Evolutionary conservation across 148 eudicot species (phyloP), one percentile per base, ranked within the genome.

Genomic region (Tetragonia tetragonoides): DNA sequence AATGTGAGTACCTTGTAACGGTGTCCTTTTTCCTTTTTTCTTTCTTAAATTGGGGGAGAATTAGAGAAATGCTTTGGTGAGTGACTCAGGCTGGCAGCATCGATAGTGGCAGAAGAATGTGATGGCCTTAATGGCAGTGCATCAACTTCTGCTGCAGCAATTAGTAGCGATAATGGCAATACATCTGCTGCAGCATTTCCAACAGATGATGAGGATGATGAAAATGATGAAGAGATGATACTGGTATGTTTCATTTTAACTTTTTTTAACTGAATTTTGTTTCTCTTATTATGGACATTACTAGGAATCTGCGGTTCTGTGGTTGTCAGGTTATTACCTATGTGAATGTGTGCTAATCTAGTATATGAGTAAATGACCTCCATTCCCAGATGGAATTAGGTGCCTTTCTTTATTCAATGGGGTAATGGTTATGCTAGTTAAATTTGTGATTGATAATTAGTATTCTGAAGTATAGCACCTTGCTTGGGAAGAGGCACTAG

Each of bases 151-250:
- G 84, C 82, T 74, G 74, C 76, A 18, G 82, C 67, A 28, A 69
- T 70, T 68, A 85, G 76, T 74, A 65, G 63, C 72, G 74, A 86
- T 70, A 49, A 69, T 64, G 85, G 73, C 70, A 83, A 77, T 81
- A 89, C 91, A 68, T 91, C 72, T 68, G 53, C 53, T 71, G 46
- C 66, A 28, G 87, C 79, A 61, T 70, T 75, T 38, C 16, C 54
- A 24, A 8, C 49, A 70, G 94, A 85, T 41, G 88, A 83, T 60
- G 91, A 83, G 38, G 91, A 95, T 39, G 88, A 65, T 0, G 93
- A 89, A 70, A 89, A 85, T 75, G 97, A 92, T 64, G 98, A 92
- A 80, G 99, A 95, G 84, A 87, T 93, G 93, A 88, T 95, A 74
- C 86, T 95, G 51, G 99, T 95, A 84, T 57, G 20, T 73, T 73